Conservation (phyloP, 108 stramenopile genomes). For the Nitzschia sp. region DNA sequence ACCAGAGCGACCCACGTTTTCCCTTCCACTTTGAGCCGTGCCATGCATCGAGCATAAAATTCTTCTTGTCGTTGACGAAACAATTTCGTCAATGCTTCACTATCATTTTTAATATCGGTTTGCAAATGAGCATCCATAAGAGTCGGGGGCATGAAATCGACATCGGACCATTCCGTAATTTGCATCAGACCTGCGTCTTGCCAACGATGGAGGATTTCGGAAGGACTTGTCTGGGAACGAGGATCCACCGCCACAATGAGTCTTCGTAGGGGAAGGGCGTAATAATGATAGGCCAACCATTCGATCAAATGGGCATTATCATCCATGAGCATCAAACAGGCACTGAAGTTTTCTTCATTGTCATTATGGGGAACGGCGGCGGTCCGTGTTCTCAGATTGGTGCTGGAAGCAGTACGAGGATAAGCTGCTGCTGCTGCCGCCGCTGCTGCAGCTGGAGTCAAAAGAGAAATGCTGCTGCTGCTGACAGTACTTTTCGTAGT, state of each 20-base stretch:
- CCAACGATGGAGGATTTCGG: slow-evolving; percentile 37
- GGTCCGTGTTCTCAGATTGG: no score
- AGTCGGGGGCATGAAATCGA: slow-evolving; percentile 26
- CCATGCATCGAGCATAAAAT: slow-evolving; percentile 32
- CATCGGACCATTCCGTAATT: slow-evolving; percentile 42
- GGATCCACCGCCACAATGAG: slow-evolving; percentile 56
- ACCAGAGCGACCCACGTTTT: slow-evolving; percentile 46
- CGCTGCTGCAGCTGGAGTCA: no score
- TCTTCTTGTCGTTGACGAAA: slow-evolving; percentile 27
- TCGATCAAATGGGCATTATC: slow-evolving; percentile 43
- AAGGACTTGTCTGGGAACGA: slow-evolving; percentile 12
- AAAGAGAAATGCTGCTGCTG: no score
- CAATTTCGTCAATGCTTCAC: not conserved
- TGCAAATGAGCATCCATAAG: not conserved
- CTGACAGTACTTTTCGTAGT: no score
- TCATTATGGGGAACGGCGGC: no score
- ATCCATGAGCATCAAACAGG: slow-evolving; percentile 51
- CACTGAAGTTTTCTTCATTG: slow-evolving; percentile 25
- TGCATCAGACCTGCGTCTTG: slow-evolving; percentile 20
- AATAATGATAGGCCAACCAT: slow-evolving; percentile 59
- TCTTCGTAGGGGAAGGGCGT: slow-evolving; percentile 38
- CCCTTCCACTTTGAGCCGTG: slow-evolving; percentile 10
- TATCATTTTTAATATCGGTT: not conserved
- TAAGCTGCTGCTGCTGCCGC: no score
- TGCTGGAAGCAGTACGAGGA: no score